Conservation (phyloP, 2,329 filamentous ascomycete genomes). For the Alternaria angustiovoidea region DNA sequence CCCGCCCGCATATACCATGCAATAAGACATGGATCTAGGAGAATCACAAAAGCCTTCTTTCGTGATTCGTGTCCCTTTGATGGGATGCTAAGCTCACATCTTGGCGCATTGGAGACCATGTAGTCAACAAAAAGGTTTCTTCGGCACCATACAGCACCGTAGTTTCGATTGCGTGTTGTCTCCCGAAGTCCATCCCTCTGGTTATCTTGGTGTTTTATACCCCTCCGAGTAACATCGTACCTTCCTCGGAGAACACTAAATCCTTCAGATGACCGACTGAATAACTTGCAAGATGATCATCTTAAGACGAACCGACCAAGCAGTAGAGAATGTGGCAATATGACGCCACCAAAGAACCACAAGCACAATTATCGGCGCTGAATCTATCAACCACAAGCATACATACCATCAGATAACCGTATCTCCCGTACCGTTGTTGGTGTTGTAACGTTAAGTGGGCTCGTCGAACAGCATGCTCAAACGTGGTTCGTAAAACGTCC, state of each 20-base stretch:
- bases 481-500: constrained; percentile 3
- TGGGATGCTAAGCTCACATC: background rate
- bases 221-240: background rate
- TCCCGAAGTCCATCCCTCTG: background rate
- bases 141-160: background rate
- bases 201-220: background rate
- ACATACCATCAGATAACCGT: background rate
- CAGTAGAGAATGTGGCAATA: background rate
- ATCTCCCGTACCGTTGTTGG: background rate
- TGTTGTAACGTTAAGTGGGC: background rate
- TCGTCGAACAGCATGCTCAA: constrained; percentile 1
- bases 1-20: background rate
- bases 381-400: background rate
- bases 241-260: background rate
- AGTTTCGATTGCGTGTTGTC: background rate
- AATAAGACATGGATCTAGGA: background rate
- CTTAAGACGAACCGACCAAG: background rate
- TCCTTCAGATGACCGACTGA: background rate
- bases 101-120: background rate
- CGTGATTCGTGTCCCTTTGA: background rate
- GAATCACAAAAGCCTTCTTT: background rate
- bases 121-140: background rate
- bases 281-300: background rate
- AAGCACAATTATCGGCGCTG: background rate
- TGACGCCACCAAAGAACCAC: background rate